Percentiles rank a stretch among this genome's conserved stretches.
phyloP scores from a whole-genome alignment of 75 land plant genomes.

The Chamaecyparis obtusa region DNA sequence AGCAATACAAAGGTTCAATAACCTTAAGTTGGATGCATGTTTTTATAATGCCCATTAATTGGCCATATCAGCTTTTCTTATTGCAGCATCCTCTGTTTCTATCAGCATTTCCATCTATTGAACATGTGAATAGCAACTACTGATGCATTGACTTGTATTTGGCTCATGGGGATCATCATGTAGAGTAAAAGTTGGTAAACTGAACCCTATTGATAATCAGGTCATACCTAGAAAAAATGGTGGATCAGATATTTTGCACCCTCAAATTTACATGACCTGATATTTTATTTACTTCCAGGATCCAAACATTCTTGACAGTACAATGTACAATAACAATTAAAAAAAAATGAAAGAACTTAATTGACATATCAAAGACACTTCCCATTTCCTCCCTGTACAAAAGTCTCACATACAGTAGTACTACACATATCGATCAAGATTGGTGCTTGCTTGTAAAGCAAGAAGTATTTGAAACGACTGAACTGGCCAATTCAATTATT shows the following conservation, averaged over 20 bases:
- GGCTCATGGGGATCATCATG: neutral
- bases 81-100: neutral
- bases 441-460: conserved; percentile 1
- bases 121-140: neutral
- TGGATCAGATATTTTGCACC: neutral
- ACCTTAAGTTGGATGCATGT: neutral
- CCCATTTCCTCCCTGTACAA: conserved; percentile 9
- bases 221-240: neutral
- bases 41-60: neutral
- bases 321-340: conserved; percentile 1
- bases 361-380: neutral
- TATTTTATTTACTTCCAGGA: conserved; percentile 4
- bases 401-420: neutral
- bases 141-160: neutral
- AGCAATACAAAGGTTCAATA: neutral
- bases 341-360: neutral
- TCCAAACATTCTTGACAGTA: neutral
- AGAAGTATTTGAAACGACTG: conserved; percentile 17
- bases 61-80: conserved; percentile 13
- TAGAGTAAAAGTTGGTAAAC: neutral
- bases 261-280: neutral
- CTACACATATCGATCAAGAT: conserved; percentile 1
- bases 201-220: neutral
- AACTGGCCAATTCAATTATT: neutral
- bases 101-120: neutral